Percentiles rank a stretch among this genome's conserved stretches.
Evolutionary conservation across 768 basidiomycete species (phyloP).

Genomic region (Trametes maxima): DNA sequence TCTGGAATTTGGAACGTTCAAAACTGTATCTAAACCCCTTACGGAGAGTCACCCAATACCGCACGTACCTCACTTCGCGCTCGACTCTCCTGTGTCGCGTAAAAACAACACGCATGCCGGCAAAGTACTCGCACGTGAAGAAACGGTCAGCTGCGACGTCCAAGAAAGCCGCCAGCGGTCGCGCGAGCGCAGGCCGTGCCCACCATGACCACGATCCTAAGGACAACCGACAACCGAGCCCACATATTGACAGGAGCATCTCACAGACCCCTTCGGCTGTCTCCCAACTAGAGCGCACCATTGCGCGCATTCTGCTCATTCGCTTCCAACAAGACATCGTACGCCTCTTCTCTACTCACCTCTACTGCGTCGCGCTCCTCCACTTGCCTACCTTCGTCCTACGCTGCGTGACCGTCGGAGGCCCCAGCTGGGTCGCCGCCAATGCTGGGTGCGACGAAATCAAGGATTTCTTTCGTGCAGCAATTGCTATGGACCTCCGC

Average conservation of each 20-base stretch:
- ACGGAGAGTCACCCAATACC: too few species aligned
- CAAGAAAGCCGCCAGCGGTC: conserved; percentile 39
- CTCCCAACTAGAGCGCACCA: conserved; percentile 67
- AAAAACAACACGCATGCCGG: conserved; percentile 48
- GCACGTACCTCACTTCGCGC: too few species aligned
- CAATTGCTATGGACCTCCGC: conserved; percentile 75
- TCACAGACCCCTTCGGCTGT: conserved; percentile 61
- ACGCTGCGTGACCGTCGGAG: conserved; percentile 60
- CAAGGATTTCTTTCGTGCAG: conserved; percentile 72
- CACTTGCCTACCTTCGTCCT: conserved; percentile 70
- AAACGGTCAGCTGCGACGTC: conserved; percentile 55
- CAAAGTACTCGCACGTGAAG: conserved; percentile 78
- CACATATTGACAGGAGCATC: conserved; percentile 56
- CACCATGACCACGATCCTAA: conserved; percentile 36
- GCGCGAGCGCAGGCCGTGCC: conserved; percentile 13
- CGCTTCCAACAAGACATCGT: conserved; percentile 78
- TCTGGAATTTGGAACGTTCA: too few species aligned
- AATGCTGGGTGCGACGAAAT: conserved; percentile 71
- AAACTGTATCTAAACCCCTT: too few species aligned
- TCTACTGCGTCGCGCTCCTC: conserved; percentile 64
- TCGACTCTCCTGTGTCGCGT: neutral
- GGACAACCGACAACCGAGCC: conserved; percentile 41
- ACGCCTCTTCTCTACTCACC: conserved; percentile 69
- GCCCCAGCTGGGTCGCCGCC: conserved; percentile 68
- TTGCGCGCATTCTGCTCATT: conserved; percentile 65